Conservation (phyloP, 495 filamentous ascomycete genomes). For the Penicillium canariense region DNA sequence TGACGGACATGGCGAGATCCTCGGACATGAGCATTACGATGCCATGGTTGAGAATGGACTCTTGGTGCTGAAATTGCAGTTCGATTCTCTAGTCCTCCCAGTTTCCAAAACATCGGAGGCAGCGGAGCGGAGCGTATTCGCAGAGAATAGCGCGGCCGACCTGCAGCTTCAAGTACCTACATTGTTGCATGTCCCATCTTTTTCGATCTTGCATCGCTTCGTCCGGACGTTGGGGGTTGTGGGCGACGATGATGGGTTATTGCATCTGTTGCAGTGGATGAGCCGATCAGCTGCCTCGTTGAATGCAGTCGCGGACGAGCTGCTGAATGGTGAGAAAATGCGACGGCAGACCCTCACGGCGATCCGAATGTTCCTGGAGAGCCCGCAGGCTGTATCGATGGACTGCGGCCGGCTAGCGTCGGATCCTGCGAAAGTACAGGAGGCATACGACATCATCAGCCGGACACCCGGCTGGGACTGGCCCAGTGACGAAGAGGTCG, state of each 20-base stretch:
- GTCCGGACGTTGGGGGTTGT: constrained; percentile 50
- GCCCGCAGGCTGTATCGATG: constrained; percentile 13
- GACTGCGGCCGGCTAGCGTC: constrained; percentile 19
- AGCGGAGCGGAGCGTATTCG: constrained; percentile 22
- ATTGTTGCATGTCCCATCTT: constrained; percentile 42
- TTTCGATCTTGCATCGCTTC: constrained; percentile 51
- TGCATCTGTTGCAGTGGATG: constrained; percentile 56
- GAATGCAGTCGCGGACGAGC: constrained; percentile 38
- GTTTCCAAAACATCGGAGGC: constrained; percentile 23
- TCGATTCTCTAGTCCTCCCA: constrained; percentile 39
- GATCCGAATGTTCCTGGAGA: constrained; percentile 53
- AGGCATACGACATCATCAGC: constrained; percentile 45
- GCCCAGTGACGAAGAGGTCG: constrained; percentile 53
- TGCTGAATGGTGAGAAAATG: constrained; percentile 40
- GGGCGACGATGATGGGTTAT: constrained; percentile 48
- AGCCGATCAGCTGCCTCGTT: constrained; percentile 35
- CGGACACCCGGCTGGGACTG: constrained; percentile 50
- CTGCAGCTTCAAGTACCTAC: constrained; percentile 27
- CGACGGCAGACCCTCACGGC: constrained; percentile 52
- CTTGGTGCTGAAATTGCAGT: constrained; percentile 33
- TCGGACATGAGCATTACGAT: constrained; percentile 23
- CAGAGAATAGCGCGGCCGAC: constrained; percentile 9
- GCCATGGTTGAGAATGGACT: constrained; percentile 35
- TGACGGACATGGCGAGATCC: constrained; percentile 2
- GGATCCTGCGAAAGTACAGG: constrained; percentile 27